Conservation (phyloP, 2,329 filamentous ascomycete genomes). For the Colletotrichum chlorophyti region DNA sequence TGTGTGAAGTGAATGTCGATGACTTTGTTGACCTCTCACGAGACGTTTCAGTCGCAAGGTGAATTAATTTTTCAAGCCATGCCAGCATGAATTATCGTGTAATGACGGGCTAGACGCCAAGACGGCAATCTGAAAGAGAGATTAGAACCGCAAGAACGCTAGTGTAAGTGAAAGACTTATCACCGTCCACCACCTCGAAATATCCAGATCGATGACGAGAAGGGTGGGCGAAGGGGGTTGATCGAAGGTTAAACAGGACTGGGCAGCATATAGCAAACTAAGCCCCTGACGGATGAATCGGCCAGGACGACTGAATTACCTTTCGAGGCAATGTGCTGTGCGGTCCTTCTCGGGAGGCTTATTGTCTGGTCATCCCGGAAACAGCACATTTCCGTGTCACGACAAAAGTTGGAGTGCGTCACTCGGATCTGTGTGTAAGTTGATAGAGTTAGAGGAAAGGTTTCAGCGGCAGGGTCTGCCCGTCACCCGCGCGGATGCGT, state of each 20-base stretch:
- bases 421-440: constrained; percentile 29
- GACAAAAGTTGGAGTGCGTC: constrained; percentile 13
- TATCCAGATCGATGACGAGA: not conserved
- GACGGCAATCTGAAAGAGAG: not conserved
- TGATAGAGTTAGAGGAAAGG: constrained; percentile 28
- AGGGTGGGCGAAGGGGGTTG: constrained; percentile 8
- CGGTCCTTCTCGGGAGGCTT: not conserved
- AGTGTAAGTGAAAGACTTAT: not conserved
- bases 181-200: constrained; percentile 2
- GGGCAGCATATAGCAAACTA: not conserved
- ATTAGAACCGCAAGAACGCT: not conserved
- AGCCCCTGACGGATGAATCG: constrained; percentile 10
- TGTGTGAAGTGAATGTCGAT: not conserved
- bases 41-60: not conserved
- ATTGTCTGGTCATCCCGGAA: constrained; percentile 9
- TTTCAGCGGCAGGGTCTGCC: constrained; percentile 27
- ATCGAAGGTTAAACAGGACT: constrained; percentile 13
- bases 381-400: constrained; percentile 12
- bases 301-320: constrained; percentile 14
- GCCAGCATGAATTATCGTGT: constrained; percentile 15
- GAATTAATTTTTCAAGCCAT: constrained; percentile 18
- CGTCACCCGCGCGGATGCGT: constrained; percentile 6
- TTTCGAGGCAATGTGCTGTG: not conserved
- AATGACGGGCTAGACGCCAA: not conserved
- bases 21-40: not conserved